Evolutionary conservation across 2,329 filamentous ascomycete genomes (phyloP).

Genomic region (Verticillium longisporum): DNA sequence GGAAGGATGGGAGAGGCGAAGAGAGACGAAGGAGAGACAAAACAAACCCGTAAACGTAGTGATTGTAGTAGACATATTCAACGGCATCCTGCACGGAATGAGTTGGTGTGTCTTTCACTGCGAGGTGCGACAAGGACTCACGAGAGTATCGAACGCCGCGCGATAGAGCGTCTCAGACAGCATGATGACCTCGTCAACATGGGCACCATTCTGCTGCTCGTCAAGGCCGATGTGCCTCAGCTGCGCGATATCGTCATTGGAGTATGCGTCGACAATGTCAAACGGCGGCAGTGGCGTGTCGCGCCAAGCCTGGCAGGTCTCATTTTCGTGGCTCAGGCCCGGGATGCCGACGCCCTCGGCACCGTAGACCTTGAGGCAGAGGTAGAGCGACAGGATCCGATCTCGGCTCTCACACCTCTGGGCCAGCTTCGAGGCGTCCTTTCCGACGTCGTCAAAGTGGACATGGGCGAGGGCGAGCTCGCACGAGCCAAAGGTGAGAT

Average conservation of each 20-base stretch:
- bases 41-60: slow-evolving; percentile 30
- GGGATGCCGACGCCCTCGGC: slow-evolving; percentile 18
- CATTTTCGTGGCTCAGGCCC: slow-evolving; percentile 17
- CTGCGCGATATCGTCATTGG: slow-evolving; percentile 20
- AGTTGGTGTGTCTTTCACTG: background rate
- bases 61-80: slow-evolving; percentile 24
- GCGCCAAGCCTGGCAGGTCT: slow-evolving; percentile 22
- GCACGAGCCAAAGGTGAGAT: slow-evolving; percentile 25
- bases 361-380: slow-evolving; percentile 29
- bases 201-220: slow-evolving; percentile 12
- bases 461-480: slow-evolving; percentile 17
- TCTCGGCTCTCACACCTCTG: slow-evolving; percentile 21
- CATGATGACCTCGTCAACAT: slow-evolving; percentile 23
- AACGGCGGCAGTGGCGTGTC: slow-evolving; percentile 23
- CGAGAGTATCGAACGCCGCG: slow-evolving; percentile 30
- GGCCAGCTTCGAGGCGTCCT: slow-evolving; percentile 5
- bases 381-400: slow-evolving; percentile 22
- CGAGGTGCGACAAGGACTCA: slow-evolving; percentile 7
- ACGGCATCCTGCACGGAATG: slow-evolving; percentile 20
- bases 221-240: slow-evolving; percentile 21
- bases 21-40: background rate
- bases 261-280: slow-evolving; percentile 25
- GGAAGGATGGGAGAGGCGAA: background rate
- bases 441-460: slow-evolving; percentile 23
- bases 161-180: slow-evolving; percentile 24